Base-by-base conservation (phyloP, 2,329 filamentous ascomycete species). In the Bipolaris zeicola region DNA sequence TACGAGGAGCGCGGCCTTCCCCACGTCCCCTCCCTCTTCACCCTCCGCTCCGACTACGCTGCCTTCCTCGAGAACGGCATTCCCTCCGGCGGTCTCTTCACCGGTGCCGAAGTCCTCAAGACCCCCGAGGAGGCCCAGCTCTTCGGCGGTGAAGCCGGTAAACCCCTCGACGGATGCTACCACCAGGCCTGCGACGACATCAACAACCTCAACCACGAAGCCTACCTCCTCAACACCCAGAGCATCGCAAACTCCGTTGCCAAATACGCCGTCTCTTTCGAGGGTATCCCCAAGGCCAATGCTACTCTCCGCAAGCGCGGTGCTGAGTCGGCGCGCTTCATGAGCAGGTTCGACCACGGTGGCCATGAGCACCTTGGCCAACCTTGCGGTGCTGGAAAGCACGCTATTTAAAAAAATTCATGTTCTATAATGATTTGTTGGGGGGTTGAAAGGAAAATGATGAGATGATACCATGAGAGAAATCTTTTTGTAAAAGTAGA, bases 21-120 rank as follows among this genome's bases (percentile, higher is more conserved):
- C 5, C 65, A 72, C 52, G 73, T 75, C 1, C 69, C 74, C 26
- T 72, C 74, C 18, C 66, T 72, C 39, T 78, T 77, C 64, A 62
- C 68, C 48, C 70, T 75, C 22, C 75, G 76, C 57, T 76, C 72
- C 22, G 76, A 78, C 60, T 78, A 78, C 60, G 76, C 74, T 33
- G 73, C 75, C 6, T 78, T 78, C 70, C 70, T 78, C 37, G 68
- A 74, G 49, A 75, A 73, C 53, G 76, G 76, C 31, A 76, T 78
- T 33, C 71, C 76, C 2, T 72, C 73, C 0, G 76, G 76, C 18
- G 76, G 76, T 24, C 68, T 77, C 11, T 77, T 77, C 60, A 78
- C 76, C 2, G 77, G 77, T 13, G 76, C 76, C 14, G 76, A 78
- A 41, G 70, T 68, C 11, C 63, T 76, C 61, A 78, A 78, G 65